Evolutionary conservation across 306 rosid genomes (phyloP).

Genomic region (Medicago arabica): DNA sequence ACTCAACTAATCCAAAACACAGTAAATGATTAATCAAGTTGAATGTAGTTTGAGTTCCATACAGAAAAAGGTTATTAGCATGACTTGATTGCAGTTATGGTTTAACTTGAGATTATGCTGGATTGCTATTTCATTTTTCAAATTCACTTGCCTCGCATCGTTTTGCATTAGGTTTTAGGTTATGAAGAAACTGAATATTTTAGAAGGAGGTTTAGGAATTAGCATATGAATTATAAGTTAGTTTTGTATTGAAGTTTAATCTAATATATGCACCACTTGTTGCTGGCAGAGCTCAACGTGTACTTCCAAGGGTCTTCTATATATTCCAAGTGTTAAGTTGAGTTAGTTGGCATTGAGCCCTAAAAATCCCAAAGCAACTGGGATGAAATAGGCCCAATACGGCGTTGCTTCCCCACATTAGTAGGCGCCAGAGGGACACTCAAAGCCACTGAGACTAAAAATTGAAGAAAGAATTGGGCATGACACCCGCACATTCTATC

Average conservation of each 20-base stretch:
- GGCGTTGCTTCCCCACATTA: constrained; percentile 21
- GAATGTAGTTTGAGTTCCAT: constrained; percentile 10
- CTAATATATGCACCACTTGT: constrained; percentile 9
- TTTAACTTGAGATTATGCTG: constrained; percentile 9
- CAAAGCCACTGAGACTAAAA: constrained; percentile 18
- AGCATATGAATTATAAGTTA: constrained; percentile 13
- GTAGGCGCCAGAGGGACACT: constrained; percentile 11
- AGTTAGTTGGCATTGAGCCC: constrained; percentile 18
- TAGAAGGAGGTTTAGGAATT: background rate
- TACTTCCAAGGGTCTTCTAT: constrained; percentile 9
- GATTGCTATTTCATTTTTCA: constrained; percentile 12
- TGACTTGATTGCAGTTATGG: constrained; percentile 1
- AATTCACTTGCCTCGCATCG: background rate
- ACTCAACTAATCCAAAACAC: too few species aligned
- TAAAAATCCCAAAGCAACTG: background rate
- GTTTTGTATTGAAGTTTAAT: constrained; percentile 18
- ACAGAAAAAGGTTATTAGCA: background rate
- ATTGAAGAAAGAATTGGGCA: constrained; percentile 12
- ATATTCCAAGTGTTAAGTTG: constrained; percentile 1
- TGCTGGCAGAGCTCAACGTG: constrained; percentile 19
- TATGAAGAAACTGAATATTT: constrained; percentile 2
- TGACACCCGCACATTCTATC: constrained; percentile 32
- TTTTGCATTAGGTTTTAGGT: constrained; percentile 16
- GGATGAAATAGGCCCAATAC: constrained; percentile 37
- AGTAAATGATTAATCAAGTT: background rate